Conservation (phyloP, 2,329 filamentous ascomycete genomes). For the Chlorencoelia australis region DNA sequence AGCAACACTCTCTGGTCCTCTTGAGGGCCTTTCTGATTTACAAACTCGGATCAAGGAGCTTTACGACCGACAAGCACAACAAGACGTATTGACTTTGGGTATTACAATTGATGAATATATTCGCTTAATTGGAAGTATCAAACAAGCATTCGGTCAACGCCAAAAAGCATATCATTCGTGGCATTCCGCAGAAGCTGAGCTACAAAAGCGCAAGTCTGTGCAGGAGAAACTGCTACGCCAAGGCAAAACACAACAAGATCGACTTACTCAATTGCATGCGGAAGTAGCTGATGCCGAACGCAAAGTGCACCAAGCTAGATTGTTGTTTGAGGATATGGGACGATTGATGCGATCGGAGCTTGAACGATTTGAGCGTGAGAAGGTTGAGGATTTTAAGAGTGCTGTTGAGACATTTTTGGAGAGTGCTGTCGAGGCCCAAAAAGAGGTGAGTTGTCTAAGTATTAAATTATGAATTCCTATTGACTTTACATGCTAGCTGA, state of each 20-base stretch:
- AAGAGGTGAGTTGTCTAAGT: constrained; percentile 59
- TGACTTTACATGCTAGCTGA: constrained; percentile 34
- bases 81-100: constrained; percentile 89
- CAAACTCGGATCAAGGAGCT: constrained; percentile 91
- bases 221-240: constrained; percentile 95
- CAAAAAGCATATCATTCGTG: constrained; percentile 95
- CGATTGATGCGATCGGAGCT: constrained; percentile 82
- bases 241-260: constrained; percentile 91
- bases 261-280: constrained; percentile 81
- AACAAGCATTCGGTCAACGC: constrained; percentile 82
- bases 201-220: constrained; percentile 77
- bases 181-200: constrained; percentile 81
- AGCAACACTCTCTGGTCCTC: constrained; percentile 72
- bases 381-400: constrained; percentile 98
- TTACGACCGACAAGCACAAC: constrained; percentile 92
- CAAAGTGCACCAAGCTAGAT: constrained; percentile 78
- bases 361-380: constrained; percentile 90
- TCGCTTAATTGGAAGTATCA: constrained; percentile 86
- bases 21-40: constrained; percentile 85
- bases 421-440: constrained; percentile 94
- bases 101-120: constrained; percentile 99
- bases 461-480: not conserved
- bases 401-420: constrained; percentile 96
- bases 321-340: constrained; percentile 97
- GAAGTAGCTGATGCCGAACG: constrained; percentile 93